Conservation (phyloP, 345 rosid species). For the Populus ilicifolia region DNA sequence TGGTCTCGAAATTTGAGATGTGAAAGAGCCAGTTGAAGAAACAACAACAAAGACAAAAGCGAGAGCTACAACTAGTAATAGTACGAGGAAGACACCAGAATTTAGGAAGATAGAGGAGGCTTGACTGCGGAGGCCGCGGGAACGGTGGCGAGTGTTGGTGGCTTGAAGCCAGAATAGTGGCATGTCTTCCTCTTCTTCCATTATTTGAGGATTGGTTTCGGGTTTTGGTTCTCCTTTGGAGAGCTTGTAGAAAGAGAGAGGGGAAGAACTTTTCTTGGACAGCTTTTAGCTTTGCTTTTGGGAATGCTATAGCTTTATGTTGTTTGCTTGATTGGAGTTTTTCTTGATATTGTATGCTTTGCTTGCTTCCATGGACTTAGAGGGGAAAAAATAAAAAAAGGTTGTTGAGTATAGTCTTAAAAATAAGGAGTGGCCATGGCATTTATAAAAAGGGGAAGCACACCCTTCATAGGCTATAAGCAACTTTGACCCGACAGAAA, state of each 20-base stretch:
- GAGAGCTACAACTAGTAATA: constrained; percentile 27
- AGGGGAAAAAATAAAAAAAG: not conserved
- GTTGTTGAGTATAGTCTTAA: not conserved
- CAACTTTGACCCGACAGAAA: too few species aligned
- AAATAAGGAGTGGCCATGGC: not conserved
- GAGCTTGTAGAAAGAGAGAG: not conserved
- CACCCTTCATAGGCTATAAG: too few species aligned
- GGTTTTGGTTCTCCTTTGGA: not conserved
- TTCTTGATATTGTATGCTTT: not conserved
- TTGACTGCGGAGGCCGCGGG: constrained; percentile 30
- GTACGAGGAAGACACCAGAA: constrained; percentile 40
- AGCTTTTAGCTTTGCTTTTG: not conserved
- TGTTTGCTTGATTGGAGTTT: not conserved
- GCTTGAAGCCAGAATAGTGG: constrained; percentile 74
- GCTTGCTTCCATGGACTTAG: not conserved
- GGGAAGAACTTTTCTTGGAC: not conserved
- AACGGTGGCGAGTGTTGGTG: constrained; percentile 23
- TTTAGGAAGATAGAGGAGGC: constrained; percentile 38
- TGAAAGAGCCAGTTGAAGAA: constrained; percentile 46
- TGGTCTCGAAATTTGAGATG: constrained; percentile 59
- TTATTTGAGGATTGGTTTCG: not conserved
- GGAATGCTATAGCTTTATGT: not conserved
- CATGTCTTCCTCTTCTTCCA: constrained; percentile 57
- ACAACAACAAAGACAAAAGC: constrained; percentile 39
- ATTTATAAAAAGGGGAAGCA: not conserved